Evolutionary conservation across 805 yeast genomes (phyloP).

Genomic region (Candida taoyuanica): DNA sequence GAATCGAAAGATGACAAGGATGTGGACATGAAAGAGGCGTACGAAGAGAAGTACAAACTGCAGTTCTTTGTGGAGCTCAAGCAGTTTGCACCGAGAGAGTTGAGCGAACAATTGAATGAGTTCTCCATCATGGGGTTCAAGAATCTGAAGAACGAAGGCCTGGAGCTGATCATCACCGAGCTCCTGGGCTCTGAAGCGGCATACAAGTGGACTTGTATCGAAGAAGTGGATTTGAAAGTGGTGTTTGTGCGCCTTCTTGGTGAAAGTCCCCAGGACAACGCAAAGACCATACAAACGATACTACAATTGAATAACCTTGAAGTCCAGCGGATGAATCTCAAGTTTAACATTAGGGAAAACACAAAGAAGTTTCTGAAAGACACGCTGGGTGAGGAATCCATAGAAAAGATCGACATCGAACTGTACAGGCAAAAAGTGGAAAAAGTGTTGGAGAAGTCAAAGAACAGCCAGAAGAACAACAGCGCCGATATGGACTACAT

Average conservation of each 20-base stretch:
- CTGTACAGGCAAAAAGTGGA: background rate
- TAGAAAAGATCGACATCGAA: background rate
- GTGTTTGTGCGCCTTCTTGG: slow-evolving; percentile 30
- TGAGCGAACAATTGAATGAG: slow-evolving; percentile 32
- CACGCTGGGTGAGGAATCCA: slow-evolving; percentile 4
- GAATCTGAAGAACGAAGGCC: slow-evolving; percentile 25
- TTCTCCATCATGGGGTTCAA: slow-evolving; percentile 34
- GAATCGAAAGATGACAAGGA: background rate
- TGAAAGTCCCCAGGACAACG: background rate
- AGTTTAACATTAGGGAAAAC: slow-evolving; percentile 9
- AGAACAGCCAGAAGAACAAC: slow-evolving; percentile 1
- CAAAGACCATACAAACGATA: background rate
- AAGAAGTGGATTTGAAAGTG: slow-evolving; percentile 31
- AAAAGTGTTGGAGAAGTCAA: slow-evolving; percentile 6
- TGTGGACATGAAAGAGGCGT: slow-evolving; percentile 1
- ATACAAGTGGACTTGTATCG: slow-evolving; percentile 34
- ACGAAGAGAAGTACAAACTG: slow-evolving; percentile 9
- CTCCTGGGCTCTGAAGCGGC: slow-evolving; percentile 1
- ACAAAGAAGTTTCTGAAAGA: slow-evolving; percentile 13
- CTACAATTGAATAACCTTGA: slow-evolving; percentile 2
- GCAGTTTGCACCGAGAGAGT: slow-evolving; percentile 26
- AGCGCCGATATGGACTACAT: slow-evolving; percentile 33
- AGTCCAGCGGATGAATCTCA: slow-evolving; percentile 2
- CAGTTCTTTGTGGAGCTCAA: slow-evolving; percentile 24
- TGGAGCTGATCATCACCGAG: slow-evolving; percentile 32